Evolutionary conservation across 352 stramenopile species (phyloP), one percentile per base, ranked within the genome.

Genomic region (Globisporangium irregulare): DNA sequence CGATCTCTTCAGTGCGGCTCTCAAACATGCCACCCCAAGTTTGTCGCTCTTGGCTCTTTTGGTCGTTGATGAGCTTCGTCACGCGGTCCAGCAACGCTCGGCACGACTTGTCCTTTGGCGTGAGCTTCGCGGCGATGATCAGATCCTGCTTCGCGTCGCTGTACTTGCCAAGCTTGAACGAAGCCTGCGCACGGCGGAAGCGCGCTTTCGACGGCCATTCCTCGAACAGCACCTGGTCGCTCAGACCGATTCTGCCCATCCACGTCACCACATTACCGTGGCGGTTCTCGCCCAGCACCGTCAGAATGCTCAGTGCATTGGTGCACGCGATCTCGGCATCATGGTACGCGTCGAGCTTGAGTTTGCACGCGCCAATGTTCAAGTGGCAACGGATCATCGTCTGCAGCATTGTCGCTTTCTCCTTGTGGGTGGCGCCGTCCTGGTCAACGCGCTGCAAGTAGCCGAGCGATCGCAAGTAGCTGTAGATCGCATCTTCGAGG

Each of bases 341-440:
- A 12, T 69, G 41, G 65, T 89, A 84, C 51, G 69, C 72, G 61
- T 92, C 77, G 5, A 84, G 66, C 71, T 93, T 93, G 62, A 95
- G 78, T 62, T 94, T 95, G 80, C 84, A 95, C 9, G 88, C 87
- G 18, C 80, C 80, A 61, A 95, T 91, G 66, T 95, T 95, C 24
- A 95, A 72, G 64, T 95, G 88, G 64, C 88, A 95, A 38, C 88
- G 88, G 48, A 95, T 92, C 88, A 95, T 95, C 18, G 88, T 95
- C 77, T 94, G 86, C 18, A 95, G 79, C 65, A 94, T 91, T 34
- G 77, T 89, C 48, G 88, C 88, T 70, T 94, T 95, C 53, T 95
- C 82, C 69, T 95, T 95, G 72, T 95, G 84, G 0, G 86, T 94
- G 15, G 88, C 83, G 7, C 48, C 72, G 34, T 93, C 83, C 62